Percentiles rank a stretch among this genome's conserved stretches.
phyloP scores from a whole-genome alignment of 305 asterid genomes.

The Fraxinus sp. region DNA sequence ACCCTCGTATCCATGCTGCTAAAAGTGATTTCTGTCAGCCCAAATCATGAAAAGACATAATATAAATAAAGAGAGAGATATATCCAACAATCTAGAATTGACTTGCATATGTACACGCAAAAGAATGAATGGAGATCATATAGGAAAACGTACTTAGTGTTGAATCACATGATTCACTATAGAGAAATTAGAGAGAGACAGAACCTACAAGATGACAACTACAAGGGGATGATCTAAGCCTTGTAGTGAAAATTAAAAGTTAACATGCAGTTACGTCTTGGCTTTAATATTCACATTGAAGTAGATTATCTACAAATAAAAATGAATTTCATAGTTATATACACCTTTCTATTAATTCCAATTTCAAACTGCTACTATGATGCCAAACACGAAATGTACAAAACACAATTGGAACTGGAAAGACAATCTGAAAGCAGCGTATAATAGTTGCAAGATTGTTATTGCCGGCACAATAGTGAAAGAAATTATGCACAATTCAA shows the following conservation, averaged over 20 bases:
- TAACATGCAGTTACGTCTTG: not conserved
- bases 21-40: not conserved
- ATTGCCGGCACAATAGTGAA: not conserved
- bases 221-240: not conserved
- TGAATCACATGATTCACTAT: not conserved
- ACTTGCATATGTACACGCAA: not conserved
- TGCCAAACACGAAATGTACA: not conserved
- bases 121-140: not conserved
- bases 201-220: not conserved
- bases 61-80: not conserved
- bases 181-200: not conserved
- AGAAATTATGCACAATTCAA: not conserved
- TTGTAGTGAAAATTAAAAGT: not conserved
- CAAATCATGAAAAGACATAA: not conserved
- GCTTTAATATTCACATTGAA: not conserved
- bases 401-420: not conserved
- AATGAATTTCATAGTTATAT: not conserved
- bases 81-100: not conserved
- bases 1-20: conserved; percentile 40
- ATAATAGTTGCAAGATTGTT: not conserved
- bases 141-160: not conserved
- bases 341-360: not conserved
- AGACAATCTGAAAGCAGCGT: not conserved
- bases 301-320: not conserved
- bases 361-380: not conserved